Evolutionary conservation across 257 asterid genomes (phyloP).

Genomic region (Craterostigma plantagineum): DNA sequence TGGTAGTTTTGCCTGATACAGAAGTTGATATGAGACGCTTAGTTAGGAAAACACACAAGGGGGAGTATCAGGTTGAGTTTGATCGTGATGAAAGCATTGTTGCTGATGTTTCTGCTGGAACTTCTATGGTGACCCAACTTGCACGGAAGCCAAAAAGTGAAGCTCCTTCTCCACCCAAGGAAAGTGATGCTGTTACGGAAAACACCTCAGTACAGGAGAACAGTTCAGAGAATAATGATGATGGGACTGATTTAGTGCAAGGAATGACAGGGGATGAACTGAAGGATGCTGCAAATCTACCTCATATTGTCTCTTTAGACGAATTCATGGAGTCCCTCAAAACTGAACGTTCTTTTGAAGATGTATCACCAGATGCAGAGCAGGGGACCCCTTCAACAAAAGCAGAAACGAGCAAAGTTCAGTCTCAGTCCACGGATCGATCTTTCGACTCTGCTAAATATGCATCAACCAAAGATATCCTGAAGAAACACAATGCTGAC

Average conservation of each 20-base stretch:
- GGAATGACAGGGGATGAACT: slow-evolving; percentile 88
- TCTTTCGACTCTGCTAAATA: slow-evolving; percentile 22
- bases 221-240: too few relatives aligned
- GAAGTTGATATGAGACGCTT: slow-evolving; percentile 61
- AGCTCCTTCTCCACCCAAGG: slow-evolving; percentile 19
- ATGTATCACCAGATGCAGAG: slow-evolving; percentile 32
- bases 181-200: slow-evolving; percentile 22
- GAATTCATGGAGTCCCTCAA: slow-evolving; percentile 97
- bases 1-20: slow-evolving; percentile 85
- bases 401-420: slow-evolving; percentile 21
- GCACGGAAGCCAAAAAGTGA: slow-evolving; percentile 19
- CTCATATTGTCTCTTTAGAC: slow-evolving; percentile 81
- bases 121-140: slow-evolving; percentile 20
- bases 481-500: too few relatives aligned
- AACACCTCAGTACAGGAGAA: slow-evolving; percentile 7
- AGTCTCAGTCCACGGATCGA: slow-evolving; percentile 14
- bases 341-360: slow-evolving; percentile 81
- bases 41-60: slow-evolving; percentile 96
- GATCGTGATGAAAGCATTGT: slow-evolving; percentile 44
- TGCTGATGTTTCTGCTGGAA: slow-evolving; percentile 54
- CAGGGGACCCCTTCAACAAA: slow-evolving; percentile 13
- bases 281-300: slow-evolving; percentile 68
- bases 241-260: slow-evolving; percentile 83
- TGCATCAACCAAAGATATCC: slow-evolving; percentile 16
- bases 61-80: slow-evolving; percentile 86